These are phyloP conservation scores for Ramalina intermedia DNA, from an alignment of 495 filamentous ascomycete species.

Conservation along the genomic window DNA sequence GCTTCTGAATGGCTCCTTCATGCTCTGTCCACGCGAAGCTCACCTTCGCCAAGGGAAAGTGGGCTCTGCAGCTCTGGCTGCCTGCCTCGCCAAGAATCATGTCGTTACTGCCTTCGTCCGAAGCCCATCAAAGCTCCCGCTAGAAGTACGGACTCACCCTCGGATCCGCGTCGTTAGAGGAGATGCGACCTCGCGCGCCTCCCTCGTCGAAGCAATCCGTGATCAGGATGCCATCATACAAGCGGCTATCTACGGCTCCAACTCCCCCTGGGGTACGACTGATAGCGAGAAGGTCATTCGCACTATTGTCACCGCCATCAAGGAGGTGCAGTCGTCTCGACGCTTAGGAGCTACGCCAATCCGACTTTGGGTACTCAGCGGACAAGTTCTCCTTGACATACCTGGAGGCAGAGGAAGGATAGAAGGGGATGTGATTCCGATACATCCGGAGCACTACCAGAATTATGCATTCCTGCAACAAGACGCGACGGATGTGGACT, in stretches of 20 bases:
- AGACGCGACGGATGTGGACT: slow-evolving; percentile 9
- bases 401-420: slow-evolving; percentile 4
- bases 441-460: slow-evolving; percentile 12
- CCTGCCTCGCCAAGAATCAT: slow-evolving; percentile 10
- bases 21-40: background rate
- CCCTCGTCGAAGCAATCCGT: slow-evolving; percentile 6
- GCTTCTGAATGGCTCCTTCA: background rate
- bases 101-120: slow-evolving; percentile 12
- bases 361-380: slow-evolving; percentile 8
- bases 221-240: slow-evolving; percentile 11
- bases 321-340: slow-evolving; percentile 9
- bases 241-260: slow-evolving; percentile 5
- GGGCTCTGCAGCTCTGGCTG: slow-evolving; percentile 10
- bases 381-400: slow-evolving; percentile 11
- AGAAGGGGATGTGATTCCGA: slow-evolving; percentile 11
- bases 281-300: slow-evolving; percentile 10
- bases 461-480: slow-evolving; percentile 9
- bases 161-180: slow-evolving; percentile 8
- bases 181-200: slow-evolving; percentile 3
- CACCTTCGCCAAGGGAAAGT: slow-evolving; percentile 4
- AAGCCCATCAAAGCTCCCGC: slow-evolving; percentile 5
- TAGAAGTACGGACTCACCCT: slow-evolving; percentile 4
- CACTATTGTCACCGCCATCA: slow-evolving; percentile 6
- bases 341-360: background rate
- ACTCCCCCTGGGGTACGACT: background rate